Evolutionary conservation across 2,329 filamentous ascomycete species (phyloP), one percentile per base, ranked within the genome.

Genomic region (Triangularia verruculosa): DNA sequence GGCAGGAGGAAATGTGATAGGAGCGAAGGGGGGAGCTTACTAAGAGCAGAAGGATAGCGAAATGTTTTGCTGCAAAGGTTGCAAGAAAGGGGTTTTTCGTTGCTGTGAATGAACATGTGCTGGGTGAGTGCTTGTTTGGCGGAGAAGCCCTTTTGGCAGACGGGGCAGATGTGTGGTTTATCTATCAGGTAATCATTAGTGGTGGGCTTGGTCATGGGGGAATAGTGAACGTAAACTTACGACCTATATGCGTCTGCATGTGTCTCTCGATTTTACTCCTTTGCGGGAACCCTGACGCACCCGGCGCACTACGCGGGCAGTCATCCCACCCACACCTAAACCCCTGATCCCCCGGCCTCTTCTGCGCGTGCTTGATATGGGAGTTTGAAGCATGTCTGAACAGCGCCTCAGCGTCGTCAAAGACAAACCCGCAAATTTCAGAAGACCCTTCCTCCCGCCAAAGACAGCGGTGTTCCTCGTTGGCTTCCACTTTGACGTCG

Each of bases 91-190:
- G 88, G 87, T 66, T 85, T 88, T 65, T 86, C 83, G 43, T 86
- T 85, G 0, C 86, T 88, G 70, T 91, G 89, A 1, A 84, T 89
- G 17, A 87, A 82, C 71, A 85, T 80, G 69, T 91, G 89, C 71
- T 90, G 88, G 51, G 86, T 83, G 6, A 90, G 79, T 0, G 89
- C 86, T 72, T 90, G 88, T 68, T 87, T 85, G 1, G 87, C 87
- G 0, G 88, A 89, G 70, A 90, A 86, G 2, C 78, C 77, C 63
- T 84, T 77, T 9, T 79, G 77, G 69, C 88, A 91, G 20, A 79
- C 77, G 1, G 77, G 71, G 66, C 86, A 89, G 53, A 78, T 76
- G 62, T 83, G 86, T 6, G 85, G 83, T 73, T 89, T 89, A 70
- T 81, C 86, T 88, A 17, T 28, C 20, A n/a, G 11, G 7, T 11